phyloP scores from a whole-genome alignment of 2,329 filamentous ascomycete species.

The Diaporthe australafricana region DNA sequence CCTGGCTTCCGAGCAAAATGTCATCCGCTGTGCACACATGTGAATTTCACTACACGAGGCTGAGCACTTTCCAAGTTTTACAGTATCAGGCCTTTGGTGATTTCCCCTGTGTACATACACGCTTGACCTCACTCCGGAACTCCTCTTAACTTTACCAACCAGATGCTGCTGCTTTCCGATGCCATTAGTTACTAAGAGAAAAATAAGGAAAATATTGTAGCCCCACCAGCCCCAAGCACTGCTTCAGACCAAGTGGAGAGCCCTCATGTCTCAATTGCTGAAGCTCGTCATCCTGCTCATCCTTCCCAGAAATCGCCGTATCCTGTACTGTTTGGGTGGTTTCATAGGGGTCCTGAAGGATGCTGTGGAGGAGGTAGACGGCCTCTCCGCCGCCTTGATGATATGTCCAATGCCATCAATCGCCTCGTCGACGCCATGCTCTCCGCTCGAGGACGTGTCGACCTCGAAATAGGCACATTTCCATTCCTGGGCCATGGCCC shows the following conservation, averaged over 20 bases:
- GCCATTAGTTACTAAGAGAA: conserved; percentile 23
- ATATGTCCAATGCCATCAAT: conserved; percentile 35
- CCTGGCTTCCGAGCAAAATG: conserved; percentile 8
- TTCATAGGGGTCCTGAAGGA: conserved; percentile 36
- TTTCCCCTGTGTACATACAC: conserved; percentile 2
- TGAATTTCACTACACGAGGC: conserved; percentile 19
- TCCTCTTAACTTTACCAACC: conserved; percentile 10
- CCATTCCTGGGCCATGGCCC: conserved; percentile 35
- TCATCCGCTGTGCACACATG: not conserved
- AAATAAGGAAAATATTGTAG: conserved; percentile 1
- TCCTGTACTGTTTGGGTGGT: conserved; percentile 37
- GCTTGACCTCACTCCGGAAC: conserved; percentile 17
- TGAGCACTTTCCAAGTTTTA: not conserved
- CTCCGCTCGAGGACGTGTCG: conserved; percentile 33
- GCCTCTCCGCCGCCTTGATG: conserved; percentile 35
- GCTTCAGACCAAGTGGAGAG: not conserved
- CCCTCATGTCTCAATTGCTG: conserved; percentile 11
- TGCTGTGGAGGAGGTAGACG: conserved; percentile 36
- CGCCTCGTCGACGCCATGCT: conserved; percentile 37
- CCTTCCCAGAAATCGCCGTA: conserved; percentile 36
- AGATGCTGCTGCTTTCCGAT: conserved; percentile 21
- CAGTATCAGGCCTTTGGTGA: conserved; percentile 1
- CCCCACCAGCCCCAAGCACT: not conserved
- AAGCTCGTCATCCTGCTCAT: conserved; percentile 37
- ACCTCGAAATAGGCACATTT: conserved; percentile 37